These are phyloP conservation scores for Rhodotorula glutinis DNA, from an alignment of 1,284 basidiomycete genomes.

Conservation along the genomic window DNA sequence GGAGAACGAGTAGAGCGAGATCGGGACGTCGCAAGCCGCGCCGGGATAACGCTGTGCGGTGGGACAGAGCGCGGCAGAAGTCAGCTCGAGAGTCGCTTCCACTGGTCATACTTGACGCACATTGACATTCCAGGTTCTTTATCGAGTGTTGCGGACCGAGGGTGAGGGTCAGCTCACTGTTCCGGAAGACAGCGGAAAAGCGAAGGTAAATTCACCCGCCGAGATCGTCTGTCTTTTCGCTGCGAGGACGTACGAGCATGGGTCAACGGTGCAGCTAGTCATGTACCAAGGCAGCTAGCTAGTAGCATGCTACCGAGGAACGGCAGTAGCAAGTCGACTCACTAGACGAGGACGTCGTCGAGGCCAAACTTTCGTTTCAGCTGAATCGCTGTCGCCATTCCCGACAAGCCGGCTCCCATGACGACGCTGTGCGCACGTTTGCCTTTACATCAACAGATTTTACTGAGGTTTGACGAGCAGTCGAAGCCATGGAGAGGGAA, in stretches of 20 bases:
- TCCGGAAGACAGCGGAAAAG: no score
- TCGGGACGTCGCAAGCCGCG: slow-evolving; percentile 33
- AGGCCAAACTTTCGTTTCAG: slow-evolving; percentile 30
- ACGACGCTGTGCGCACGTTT: slow-evolving; percentile 27
- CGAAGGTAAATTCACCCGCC: slow-evolving; percentile 13
- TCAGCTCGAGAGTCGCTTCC: background rate
- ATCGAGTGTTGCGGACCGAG: background rate
- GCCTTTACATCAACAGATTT: no score
- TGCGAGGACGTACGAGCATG: background rate
- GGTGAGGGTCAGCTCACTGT: no score
- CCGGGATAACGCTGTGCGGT: slow-evolving; percentile 30
- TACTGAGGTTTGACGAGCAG: background rate
- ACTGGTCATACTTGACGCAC: background rate
- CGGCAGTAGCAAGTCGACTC: background rate
- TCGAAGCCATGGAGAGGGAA: background rate
- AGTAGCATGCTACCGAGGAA: no score
- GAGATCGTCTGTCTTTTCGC: slow-evolving; percentile 30
- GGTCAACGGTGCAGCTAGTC: background rate
- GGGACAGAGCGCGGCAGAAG: background rate
- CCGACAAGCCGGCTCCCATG: slow-evolving; percentile 32
- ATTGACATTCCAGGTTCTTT: slow-evolving; percentile 30
- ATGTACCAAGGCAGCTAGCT: background rate
- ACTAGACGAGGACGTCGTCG: slow-evolving; percentile 36
- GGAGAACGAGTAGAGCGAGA: slow-evolving; percentile 38
- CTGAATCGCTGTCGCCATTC: slow-evolving; percentile 35